These are phyloP conservation scores for Populus pruinosa DNA, from an alignment of 345 rosid genomes.

Conservation along the genomic window DNA sequence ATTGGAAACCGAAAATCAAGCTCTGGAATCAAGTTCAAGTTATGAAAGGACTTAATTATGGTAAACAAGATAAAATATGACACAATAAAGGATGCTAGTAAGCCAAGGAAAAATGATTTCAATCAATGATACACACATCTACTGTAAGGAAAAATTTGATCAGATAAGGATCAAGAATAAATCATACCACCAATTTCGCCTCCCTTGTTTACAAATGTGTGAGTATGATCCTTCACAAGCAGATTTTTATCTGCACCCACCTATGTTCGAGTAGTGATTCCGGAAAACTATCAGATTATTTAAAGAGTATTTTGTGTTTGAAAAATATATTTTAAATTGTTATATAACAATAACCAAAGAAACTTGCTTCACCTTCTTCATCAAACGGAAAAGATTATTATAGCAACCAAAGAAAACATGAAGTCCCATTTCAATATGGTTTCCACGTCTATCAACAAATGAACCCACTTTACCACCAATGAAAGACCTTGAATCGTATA, in stretches of 20 bases:
- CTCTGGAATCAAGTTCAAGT: constrained; percentile 49
- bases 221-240: constrained; percentile 94
- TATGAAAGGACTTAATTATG: constrained; percentile 4
- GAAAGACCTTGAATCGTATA: constrained; percentile 84
- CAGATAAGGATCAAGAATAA: constrained; percentile 11
- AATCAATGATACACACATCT: neutral
- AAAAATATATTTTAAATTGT: neutral
- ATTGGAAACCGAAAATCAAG: constrained; percentile 90
- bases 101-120: neutral
- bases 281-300: constrained; percentile 16
- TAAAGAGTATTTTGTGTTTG: neutral
- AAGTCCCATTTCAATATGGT: constrained; percentile 97
- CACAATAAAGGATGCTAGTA: neutral
- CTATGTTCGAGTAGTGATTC: constrained; percentile 35
- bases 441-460: constrained; percentile 83
- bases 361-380: constrained; percentile 72
- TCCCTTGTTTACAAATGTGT: constrained; percentile 91
- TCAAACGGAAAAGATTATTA: constrained; percentile 88
- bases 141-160: constrained; percentile 1
- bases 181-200: constrained; percentile 77
- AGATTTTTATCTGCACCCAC: constrained; percentile 90
- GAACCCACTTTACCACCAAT: constrained; percentile 99
- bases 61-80: neutral
- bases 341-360: constrained; percentile 1
- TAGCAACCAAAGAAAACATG: constrained; percentile 99